Evolutionary conservation across 176 grass and related monocot genomes (phyloP).

Genomic region (sorghum (Sorghum bicolor)): DNA sequence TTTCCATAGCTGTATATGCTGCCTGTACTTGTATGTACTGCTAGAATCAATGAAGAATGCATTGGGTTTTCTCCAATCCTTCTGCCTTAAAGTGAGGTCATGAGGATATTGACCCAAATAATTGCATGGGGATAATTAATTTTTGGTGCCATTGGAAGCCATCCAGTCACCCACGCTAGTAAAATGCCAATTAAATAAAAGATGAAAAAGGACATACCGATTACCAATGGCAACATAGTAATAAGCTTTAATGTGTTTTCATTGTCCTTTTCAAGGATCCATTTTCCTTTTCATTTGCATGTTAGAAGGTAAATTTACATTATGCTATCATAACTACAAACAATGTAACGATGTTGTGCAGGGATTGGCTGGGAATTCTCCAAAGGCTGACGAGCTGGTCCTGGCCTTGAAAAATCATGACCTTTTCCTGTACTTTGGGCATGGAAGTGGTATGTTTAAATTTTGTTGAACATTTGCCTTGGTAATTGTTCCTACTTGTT

Average conservation of each 20-base stretch:
- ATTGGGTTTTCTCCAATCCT: neutral
- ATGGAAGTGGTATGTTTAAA: slow-evolving; percentile 80
- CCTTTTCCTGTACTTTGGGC: slow-evolving; percentile 88
- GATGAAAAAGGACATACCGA: neutral
- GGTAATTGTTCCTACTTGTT: neutral
- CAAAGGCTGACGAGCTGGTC: slow-evolving; percentile 54
- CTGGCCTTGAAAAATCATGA: slow-evolving; percentile 70
- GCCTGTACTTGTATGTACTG: neutral
- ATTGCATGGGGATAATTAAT: neutral
- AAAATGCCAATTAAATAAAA: neutral
- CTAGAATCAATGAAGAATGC: neutral
- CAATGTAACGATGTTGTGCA: slow-evolving; percentile 29
- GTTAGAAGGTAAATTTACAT: neutral
- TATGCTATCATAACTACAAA: neutral
- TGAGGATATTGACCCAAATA: neutral
- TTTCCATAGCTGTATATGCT: neutral
- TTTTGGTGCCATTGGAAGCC: neutral
- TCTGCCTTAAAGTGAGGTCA: neutral
- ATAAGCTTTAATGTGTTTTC: slow-evolving; percentile 7
- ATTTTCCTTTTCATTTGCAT: neutral
- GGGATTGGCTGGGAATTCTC: slow-evolving; percentile 64
- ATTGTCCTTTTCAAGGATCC: neutral
- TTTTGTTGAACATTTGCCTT: neutral
- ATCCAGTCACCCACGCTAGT: neutral
- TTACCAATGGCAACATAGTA: neutral